Evolutionary conservation across 495 filamentous ascomycete genomes (phyloP).

Genomic region (Cryomyces minteri): DNA sequence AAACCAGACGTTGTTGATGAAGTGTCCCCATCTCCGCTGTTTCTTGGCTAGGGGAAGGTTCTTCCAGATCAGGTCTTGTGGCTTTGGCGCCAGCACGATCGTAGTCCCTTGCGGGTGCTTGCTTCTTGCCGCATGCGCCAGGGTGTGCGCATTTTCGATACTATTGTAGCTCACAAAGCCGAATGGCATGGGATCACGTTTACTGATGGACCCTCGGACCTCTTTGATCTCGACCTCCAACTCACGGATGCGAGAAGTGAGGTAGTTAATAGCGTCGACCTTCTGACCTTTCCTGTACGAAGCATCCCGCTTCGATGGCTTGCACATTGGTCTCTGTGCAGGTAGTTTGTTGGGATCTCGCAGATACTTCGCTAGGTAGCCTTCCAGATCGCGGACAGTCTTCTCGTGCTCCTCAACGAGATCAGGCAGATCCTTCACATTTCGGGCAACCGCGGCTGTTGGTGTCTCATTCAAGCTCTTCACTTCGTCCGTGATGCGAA

Average conservation of each 20-base stretch:
- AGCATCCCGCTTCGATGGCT: conserved; percentile 52
- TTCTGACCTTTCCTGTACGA: conserved; percentile 43
- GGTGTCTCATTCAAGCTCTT: conserved; percentile 60
- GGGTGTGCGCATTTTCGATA: conserved; percentile 72
- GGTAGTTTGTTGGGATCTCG: conserved; percentile 73
- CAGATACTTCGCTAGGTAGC: conserved; percentile 71
- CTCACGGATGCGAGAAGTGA: conserved; percentile 65
- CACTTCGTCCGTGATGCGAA: conserved; percentile 56
- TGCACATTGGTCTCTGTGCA: conserved; percentile 55
- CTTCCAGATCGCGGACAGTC: conserved; percentile 64
- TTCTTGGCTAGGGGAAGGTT: conserved; percentile 57
- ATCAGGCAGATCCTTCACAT: conserved; percentile 70
- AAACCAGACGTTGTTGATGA: conserved; percentile 74
- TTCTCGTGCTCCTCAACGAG: conserved; percentile 73
- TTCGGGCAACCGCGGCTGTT: conserved; percentile 67
- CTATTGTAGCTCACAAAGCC: conserved; percentile 87
- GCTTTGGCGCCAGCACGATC: conserved; percentile 61
- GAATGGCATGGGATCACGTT: conserved; percentile 70
- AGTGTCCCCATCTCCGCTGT: conserved; percentile 46
- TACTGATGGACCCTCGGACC: conserved; percentile 63
- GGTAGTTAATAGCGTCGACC: conserved; percentile 86
- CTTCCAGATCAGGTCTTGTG: conserved; percentile 91
- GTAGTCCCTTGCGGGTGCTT: conserved; percentile 69
- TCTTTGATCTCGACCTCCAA: conserved; percentile 74
- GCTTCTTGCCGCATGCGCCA: conserved; percentile 61